phyloP scores from a whole-genome alignment of 805 yeast species.

The Saccharomycopsis sp. region DNA sequence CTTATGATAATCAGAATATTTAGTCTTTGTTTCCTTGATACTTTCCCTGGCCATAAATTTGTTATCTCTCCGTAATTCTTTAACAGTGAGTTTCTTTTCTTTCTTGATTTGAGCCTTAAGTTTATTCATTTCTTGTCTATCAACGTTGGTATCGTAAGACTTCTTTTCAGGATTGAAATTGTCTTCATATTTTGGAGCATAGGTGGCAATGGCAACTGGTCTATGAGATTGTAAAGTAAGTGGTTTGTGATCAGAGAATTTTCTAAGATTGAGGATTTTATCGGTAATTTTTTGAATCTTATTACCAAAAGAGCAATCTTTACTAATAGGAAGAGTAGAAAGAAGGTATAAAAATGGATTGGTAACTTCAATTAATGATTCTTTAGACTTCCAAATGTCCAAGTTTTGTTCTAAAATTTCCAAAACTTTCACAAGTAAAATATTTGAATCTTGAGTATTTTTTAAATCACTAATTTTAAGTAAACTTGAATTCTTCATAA shows the following conservation, averaged over 20 bases:
- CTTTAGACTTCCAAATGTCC: conserved; percentile 50
- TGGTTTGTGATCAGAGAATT: conserved; percentile 53
- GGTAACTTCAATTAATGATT: conserved; percentile 51
- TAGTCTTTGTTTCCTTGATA: conserved; percentile 64
- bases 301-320: conserved; percentile 22
- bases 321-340: conserved; percentile 27
- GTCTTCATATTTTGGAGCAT: conserved; percentile 88
- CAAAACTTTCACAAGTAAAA: conserved; percentile 23
- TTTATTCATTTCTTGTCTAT: conserved; percentile 75
- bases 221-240: conserved; percentile 73
- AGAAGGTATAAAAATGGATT: conserved; percentile 36
- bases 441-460: conserved; percentile 17
- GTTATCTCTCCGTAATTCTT: conserved; percentile 84
- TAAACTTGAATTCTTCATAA: not conserved
- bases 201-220: conserved; percentile 74
- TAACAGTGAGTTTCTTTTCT: conserved; percentile 79
- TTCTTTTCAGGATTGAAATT: conserved; percentile 93
- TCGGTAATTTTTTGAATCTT: conserved; percentile 27
- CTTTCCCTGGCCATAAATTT: conserved; percentile 81
- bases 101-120: conserved; percentile 79
- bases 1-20: conserved; percentile 71
- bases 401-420: conserved; percentile 24
- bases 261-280: conserved; percentile 39
- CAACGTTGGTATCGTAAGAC: conserved; percentile 75
- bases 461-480: conserved; percentile 6